Percentiles rank a stretch among this genome's conserved stretches.
Conservation (phyloP, 2,329 filamentous ascomycete species). For the Lasiodiplodia sp. region DNA sequence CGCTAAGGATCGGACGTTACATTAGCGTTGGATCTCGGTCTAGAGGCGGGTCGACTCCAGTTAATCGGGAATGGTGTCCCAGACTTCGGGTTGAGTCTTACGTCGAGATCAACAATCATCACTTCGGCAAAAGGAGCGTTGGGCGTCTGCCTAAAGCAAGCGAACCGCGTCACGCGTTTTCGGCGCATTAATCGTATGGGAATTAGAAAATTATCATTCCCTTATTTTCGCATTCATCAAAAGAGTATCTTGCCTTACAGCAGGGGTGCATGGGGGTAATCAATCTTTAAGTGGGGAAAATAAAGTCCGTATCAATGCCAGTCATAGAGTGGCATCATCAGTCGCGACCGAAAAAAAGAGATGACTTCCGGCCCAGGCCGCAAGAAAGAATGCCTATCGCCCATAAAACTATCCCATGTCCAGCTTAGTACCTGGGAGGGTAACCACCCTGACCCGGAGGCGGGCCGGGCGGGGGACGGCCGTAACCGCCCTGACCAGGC, state of each 20-base stretch:
- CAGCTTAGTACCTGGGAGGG: constrained; percentile 22
- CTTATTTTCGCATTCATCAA: background rate
- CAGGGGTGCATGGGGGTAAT: constrained; percentile 5
- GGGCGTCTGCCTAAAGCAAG: background rate
- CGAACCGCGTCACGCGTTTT: background rate
- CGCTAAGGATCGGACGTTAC: background rate
- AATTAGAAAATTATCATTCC: constrained; percentile 10
- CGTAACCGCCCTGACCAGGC: constrained; percentile 42
- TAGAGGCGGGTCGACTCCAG: no score
- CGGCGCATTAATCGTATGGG: background rate
- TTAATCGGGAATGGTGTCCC: no score
- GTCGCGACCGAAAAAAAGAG: background rate
- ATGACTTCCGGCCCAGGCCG: background rate
- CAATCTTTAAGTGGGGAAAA: constrained; percentile 4
- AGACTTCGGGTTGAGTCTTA: background rate
- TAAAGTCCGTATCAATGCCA: constrained; percentile 15
- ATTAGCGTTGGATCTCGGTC: no score
- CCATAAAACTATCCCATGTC: background rate
- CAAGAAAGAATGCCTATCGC: background rate
- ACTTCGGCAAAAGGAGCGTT: background rate
- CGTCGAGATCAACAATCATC: no score
- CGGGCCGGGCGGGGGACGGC: constrained; percentile 36
- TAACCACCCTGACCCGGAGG: constrained; percentile 32
- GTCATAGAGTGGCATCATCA: background rate
- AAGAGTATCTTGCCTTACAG: background rate